These are phyloP conservation scores for Chlorella sp. DNA, from an alignment of 139 green algal genomes.

Conservation along the genomic window DNA sequence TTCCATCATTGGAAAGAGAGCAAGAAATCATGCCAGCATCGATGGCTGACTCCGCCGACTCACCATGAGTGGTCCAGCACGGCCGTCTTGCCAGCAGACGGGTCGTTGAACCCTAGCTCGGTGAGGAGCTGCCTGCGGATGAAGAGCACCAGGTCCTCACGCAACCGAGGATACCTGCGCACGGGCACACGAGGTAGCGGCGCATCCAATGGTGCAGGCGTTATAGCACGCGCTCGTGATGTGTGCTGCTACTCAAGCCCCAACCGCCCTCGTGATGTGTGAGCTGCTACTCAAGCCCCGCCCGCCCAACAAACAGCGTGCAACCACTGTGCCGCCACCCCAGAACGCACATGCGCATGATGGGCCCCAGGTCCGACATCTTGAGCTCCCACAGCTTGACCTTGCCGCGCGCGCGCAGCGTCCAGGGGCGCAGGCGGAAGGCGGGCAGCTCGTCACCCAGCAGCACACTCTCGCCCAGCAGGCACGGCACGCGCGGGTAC, in stretches of 20 bases:
- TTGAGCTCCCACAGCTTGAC: slow-evolving; percentile 12
- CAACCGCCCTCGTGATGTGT: too few species aligned
- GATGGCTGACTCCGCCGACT: too few species aligned
- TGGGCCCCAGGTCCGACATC: slow-evolving; percentile 11
- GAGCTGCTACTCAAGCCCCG: too few species aligned
- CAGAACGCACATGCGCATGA: slow-evolving; percentile 16
- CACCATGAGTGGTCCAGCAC: background rate
- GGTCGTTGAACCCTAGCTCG: slow-evolving; percentile 2
- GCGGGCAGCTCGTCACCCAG: slow-evolving; percentile 8
- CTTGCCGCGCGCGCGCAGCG: background rate
- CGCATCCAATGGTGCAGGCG: too few species aligned
- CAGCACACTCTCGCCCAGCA: slow-evolving; percentile 10
- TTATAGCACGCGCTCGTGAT: too few species aligned
- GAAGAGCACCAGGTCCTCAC: slow-evolving; percentile 1
- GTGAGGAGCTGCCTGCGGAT: background rate
- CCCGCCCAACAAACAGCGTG: too few species aligned
- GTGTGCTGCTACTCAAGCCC: too few species aligned
- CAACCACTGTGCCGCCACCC: too few species aligned
- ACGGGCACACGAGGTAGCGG: too few species aligned
- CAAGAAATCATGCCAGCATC: too few species aligned
- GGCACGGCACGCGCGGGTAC: background rate
- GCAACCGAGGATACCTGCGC: slow-evolving; percentile 3
- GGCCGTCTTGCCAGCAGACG: too few species aligned
- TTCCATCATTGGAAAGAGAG: too few species aligned
- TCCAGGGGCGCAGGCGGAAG: slow-evolving; percentile 10